phyloP scores from a whole-genome alignment of 73 alveolate species.

The Diophrys appendiculata region DNA sequence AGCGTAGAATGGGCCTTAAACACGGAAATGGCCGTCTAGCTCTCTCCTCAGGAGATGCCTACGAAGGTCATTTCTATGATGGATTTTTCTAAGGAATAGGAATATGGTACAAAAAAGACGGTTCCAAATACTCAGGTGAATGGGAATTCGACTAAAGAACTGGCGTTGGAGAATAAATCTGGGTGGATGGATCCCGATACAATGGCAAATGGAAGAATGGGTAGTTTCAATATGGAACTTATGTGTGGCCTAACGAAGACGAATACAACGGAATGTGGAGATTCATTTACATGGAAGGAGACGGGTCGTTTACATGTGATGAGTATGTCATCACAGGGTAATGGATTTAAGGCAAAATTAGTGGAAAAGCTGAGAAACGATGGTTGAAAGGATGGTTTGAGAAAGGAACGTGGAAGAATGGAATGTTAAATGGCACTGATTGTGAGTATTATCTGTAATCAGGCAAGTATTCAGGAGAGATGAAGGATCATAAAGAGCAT shows the following conservation, averaged over 20 bases:
- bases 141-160: not conserved
- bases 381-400: not conserved
- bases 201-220: constrained; percentile 27
- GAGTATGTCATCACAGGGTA: not conserved
- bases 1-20: not conserved
- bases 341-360: not conserved
- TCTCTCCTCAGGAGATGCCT: not conserved
- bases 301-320: not conserved
- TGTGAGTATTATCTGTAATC: not conserved
- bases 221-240: not conserved
- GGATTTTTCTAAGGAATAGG: not conserved
- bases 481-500: not conserved
- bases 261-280: not conserved
- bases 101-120: not conserved
- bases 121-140: constrained; percentile 1
- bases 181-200: constrained; percentile 7
- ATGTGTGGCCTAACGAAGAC: not conserved
- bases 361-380: not conserved
- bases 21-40: not conserved
- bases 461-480: not conserved
- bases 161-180: not conserved
- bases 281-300: not conserved
- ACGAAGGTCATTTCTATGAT: not conserved
- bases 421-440: not conserved
- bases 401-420: not conserved